Evolutionary conservation across 768 basidiomycete genomes (phyloP), one percentile per base, ranked within the genome.

Genomic region (Zangia roseola): DNA sequence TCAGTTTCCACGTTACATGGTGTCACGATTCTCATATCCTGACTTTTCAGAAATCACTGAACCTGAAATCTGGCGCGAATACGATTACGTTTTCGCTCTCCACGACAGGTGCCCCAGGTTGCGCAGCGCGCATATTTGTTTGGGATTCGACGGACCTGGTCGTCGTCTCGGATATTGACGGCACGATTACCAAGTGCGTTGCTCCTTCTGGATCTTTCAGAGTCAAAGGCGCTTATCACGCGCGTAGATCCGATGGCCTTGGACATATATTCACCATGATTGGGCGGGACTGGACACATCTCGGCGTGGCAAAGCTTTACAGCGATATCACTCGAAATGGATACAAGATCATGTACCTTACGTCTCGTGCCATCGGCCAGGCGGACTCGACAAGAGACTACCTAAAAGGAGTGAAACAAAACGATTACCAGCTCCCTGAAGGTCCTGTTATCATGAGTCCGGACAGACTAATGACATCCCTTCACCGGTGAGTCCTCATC

Each of bases 371-470:
- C 9, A 97, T 98, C 54, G 95, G 97, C 0, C 97, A 98, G 66
- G 97, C 97, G 20, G 97, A 98, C 62, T 88, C 94, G 28, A 99
- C 97, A 24, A 74, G 95, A 39, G 91, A 93, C 51, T 99, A 99
- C 62, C 78, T 98, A 20, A 90, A 86, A 64, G 89, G 90, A 6
- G 92, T 99, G 71, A 91, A 88, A 63, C 97, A 98, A 72, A 89
- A 94, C 54, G 84, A 93, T 56, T 95, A 97, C 63, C 88, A 93
- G 65, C 76, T 98, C n/a, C 97, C 97, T 0, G 92, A 97, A 59
- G 95, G 94, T 0, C 95, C 95, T 5, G 97, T 99, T 42, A 93
- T 98, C 64, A 97, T 97, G 97, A 94, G 91, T 61, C 97, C 97
- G 0, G 95, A 99, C 64, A 78, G 97, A 19, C 67, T 98, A 47